These are phyloP conservation scores for Solanum aculeatissimum DNA, from an alignment of 305 asterid species.

Conservation along the genomic window DNA sequence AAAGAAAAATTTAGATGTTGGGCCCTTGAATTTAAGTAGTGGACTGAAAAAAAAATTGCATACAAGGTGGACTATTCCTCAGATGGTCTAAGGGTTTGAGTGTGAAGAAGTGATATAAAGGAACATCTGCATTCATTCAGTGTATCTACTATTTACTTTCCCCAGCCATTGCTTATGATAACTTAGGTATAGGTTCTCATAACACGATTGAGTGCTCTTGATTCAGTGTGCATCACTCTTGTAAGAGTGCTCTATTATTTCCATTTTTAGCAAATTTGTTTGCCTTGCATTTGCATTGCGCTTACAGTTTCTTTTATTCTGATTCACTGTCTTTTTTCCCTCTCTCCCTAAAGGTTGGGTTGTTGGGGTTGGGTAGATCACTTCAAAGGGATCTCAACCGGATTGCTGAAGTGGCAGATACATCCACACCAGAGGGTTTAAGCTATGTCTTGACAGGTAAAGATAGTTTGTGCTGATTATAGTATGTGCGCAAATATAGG, in stretches of 20 bases:
- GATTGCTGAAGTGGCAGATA: slow-evolving; percentile 85
- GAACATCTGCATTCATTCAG: background rate
- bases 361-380: slow-evolving; percentile 79
- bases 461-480: background rate
- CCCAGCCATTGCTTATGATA: background rate
- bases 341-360: slow-evolving; percentile 52
- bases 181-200: background rate
- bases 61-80: background rate
- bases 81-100: background rate
- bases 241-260: too few species aligned
- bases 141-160: background rate
- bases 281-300: background rate
- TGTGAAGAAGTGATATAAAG: background rate
- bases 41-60: background rate
- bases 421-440: slow-evolving; percentile 78
- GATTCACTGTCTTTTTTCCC: background rate
- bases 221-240: background rate
- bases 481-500: background rate
- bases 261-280: background rate
- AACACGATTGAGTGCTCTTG: background rate
- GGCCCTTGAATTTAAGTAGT: background rate
- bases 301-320: background rate
- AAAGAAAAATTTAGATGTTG: background rate
- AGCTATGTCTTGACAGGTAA: slow-evolving; percentile 86
- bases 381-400: slow-evolving; percentile 82